Percentiles rank a stretch among this genome's conserved stretches.
Conservation (phyloP, 257 asterid genomes). For the Nicotiana benthamiana region DNA sequence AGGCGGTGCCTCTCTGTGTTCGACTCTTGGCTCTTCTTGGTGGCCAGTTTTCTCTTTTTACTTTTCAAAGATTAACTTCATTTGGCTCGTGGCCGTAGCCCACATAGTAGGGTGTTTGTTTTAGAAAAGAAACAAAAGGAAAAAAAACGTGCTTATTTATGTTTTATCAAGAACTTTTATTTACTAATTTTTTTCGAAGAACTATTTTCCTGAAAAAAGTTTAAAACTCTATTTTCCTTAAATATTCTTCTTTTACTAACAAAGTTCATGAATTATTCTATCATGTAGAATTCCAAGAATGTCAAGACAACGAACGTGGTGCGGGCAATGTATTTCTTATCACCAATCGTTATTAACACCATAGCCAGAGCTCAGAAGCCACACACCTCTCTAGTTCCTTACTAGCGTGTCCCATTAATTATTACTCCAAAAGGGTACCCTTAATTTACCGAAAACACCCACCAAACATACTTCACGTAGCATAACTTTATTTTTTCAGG, state of each 20-base stretch:
- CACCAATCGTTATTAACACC: not conserved
- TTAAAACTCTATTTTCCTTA: too few relatives aligned
- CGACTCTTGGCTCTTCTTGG: conserved; percentile 16
- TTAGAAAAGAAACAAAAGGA: too few relatives aligned
- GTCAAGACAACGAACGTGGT: not conserved
- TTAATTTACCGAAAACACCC: not conserved
- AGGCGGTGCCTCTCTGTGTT: not conserved
- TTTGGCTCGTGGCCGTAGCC: not conserved
- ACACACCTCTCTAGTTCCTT: not conserved
- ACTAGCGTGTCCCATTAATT: not conserved
- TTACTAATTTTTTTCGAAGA: too few relatives aligned
- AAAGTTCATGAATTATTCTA: not conserved
- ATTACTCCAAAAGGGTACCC: not conserved
- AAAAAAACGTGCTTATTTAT: too few relatives aligned
- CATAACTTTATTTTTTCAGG: not conserved
- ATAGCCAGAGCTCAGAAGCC: not conserved
- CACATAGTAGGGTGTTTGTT: too few relatives aligned
- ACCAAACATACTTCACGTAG: not conserved
- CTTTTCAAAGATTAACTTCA: not conserved
- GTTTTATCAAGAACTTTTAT: too few relatives aligned
- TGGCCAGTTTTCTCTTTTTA: not conserved
- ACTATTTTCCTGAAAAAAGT: too few relatives aligned
- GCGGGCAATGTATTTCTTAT: not conserved
- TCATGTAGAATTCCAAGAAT: not conserved
- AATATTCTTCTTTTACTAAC: too few relatives aligned